These are phyloP conservation scores for Annulohypoxylon bovei DNA, from an alignment of 495 filamentous ascomycete genomes.

Conservation along the genomic window DNA sequence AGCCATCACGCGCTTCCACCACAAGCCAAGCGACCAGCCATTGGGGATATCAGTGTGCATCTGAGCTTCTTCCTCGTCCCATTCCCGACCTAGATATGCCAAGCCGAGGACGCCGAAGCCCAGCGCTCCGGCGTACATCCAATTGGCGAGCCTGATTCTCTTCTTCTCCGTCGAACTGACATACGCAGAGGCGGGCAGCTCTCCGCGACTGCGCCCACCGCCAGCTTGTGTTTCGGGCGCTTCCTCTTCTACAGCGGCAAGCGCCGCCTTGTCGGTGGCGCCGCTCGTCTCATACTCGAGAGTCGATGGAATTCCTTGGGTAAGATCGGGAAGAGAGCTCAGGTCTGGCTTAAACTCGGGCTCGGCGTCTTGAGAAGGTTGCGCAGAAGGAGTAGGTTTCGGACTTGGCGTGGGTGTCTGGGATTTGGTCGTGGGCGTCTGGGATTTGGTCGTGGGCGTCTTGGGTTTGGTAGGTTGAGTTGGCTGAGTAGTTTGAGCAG, in stretches of 20 bases:
- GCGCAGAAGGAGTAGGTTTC: slow-evolving; percentile 15
- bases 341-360: slow-evolving; percentile 50
- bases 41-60: slow-evolving; percentile 74
- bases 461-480: background rate
- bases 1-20: slow-evolving; percentile 81
- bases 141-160: slow-evolving; percentile 74
- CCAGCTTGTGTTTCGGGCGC: slow-evolving; percentile 60
- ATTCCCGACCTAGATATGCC: slow-evolving; percentile 81
- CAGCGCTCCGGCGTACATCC: slow-evolving; percentile 67
- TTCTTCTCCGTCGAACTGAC: slow-evolving; percentile 88
- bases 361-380: slow-evolving; percentile 34
- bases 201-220: slow-evolving; percentile 60
- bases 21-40: slow-evolving; percentile 67
- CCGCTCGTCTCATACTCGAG: slow-evolving; percentile 74
- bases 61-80: slow-evolving; percentile 77
- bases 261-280: slow-evolving; percentile 55
- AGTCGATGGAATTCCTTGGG: slow-evolving; percentile 90
- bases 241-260: slow-evolving; percentile 68
- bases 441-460: background rate
- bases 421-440: background rate
- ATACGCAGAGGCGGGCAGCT: slow-evolving; percentile 84
- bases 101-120: slow-evolving; percentile 60
- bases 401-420: background rate
- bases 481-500: background rate
- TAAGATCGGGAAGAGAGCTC: slow-evolving; percentile 82